Conservation (phyloP, 2,329 filamentous ascomycete species). For the Epichloe brachyelytri region DNA sequence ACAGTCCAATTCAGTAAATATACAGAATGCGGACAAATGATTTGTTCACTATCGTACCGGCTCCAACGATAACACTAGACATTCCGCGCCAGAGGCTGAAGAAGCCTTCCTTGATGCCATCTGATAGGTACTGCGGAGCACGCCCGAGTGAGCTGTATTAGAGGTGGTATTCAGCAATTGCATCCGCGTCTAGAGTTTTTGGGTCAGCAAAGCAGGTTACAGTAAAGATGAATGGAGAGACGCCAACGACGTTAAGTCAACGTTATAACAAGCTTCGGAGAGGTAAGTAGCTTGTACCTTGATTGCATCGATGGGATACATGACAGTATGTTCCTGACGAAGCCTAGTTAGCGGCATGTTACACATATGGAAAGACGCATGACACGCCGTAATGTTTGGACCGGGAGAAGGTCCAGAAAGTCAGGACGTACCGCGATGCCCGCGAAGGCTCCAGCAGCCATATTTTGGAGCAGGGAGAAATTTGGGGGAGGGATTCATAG, state of each 20-base stretch:
- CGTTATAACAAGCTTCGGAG: not conserved
- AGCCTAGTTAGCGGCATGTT: conserved; percentile 8
- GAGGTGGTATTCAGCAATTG: conserved; percentile 82
- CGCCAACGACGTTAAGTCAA: not conserved
- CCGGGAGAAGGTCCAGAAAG: not conserved
- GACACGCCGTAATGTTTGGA: not conserved
- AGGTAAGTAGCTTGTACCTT: conserved; percentile 50
- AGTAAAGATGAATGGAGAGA: not conserved
- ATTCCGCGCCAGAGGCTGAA: conserved; percentile 91
- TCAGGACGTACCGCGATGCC: conserved; percentile 69
- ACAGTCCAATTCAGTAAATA: not conserved
- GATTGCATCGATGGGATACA: conserved; percentile 97
- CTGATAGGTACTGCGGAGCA: conserved; percentile 83
- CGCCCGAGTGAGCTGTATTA: conserved; percentile 71
- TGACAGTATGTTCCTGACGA: conserved; percentile 83
- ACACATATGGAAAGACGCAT: not conserved
- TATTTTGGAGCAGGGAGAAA: conserved; percentile 88
- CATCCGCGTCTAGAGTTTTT: conserved; percentile 71
- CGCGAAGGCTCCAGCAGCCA: conserved; percentile 91
- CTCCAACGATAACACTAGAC: conserved; percentile 90
- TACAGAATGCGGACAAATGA: not conserved
- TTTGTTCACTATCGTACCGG: conserved; percentile 47
- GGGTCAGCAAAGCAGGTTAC: conserved; percentile 8
- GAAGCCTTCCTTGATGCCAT: conserved; percentile 86
- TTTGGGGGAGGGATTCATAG: conserved; percentile 94